These are phyloP conservation scores for Pyronema domesticum DNA, from an alignment of 495 filamentous ascomycete genomes.

Conservation along the genomic window DNA sequence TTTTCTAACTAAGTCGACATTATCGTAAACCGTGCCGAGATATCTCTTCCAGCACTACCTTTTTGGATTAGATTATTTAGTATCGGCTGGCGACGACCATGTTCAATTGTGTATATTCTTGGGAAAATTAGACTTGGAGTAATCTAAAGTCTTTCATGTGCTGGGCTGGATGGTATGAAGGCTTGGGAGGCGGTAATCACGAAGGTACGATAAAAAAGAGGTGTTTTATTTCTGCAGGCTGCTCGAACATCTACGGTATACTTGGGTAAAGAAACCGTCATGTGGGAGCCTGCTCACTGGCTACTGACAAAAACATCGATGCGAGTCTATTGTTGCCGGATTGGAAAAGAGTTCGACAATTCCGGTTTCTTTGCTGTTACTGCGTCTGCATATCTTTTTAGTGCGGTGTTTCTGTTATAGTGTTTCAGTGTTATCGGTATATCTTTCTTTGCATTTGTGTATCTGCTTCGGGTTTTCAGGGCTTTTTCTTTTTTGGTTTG, in stretches of 20 bases:
- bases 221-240: background rate
- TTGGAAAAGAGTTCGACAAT: background rate
- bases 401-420: constrained; percentile 2
- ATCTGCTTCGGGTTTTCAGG: constrained; percentile 5
- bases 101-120: constrained; percentile 5
- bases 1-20: background rate
- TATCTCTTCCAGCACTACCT: background rate
- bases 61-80: constrained; percentile 2
- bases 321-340: background rate
- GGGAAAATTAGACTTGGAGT: constrained; percentile 4
- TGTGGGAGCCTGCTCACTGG: background rate
- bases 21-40: background rate
- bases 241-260: background rate
- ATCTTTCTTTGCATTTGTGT: constrained; percentile 3
- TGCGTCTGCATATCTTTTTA: constrained; percentile 1
- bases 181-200: constrained; percentile 1
- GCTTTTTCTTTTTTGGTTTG: constrained; percentile 5
- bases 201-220: constrained; percentile 1
- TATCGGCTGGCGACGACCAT: background rate
- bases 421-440: background rate
- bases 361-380: background rate
- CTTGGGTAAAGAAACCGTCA: background rate
- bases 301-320: background rate
- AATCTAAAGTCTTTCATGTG: background rate
- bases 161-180: background rate